A percentile compares a stretch with the other conserved stretches of the same genome.
phyloP scores from a whole-genome alignment of 1,284 basidiomycete genomes.

The Stereum hirsutum region DNA sequence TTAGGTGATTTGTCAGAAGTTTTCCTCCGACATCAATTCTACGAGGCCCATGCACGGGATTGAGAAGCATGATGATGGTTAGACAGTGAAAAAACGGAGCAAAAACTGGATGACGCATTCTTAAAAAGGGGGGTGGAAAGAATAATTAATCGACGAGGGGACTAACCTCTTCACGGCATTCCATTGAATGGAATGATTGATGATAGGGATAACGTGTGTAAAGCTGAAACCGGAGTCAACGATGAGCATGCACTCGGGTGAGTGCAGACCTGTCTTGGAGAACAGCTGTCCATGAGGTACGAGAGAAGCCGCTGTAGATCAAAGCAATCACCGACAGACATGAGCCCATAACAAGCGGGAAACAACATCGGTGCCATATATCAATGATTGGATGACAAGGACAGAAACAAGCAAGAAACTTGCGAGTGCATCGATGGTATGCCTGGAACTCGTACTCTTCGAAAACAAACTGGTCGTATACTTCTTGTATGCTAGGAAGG shows the following conservation, averaged over 20 bases:
- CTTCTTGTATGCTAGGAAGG: constrained; percentile 81
- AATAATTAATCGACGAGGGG: constrained; percentile 3
- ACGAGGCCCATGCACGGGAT: constrained; percentile 4
- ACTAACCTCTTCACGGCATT: constrained; percentile 71
- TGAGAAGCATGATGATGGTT: constrained; percentile 4
- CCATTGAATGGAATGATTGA: constrained; percentile 70
- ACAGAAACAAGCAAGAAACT: too few species aligned
- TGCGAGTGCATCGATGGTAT: constrained; percentile 76
- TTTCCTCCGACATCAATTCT: constrained; percentile 94
- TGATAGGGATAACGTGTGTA: constrained; percentile 85
- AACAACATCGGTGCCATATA: constrained; percentile 13
- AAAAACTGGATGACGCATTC: too few species aligned
- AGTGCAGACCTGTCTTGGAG: constrained; percentile 29
- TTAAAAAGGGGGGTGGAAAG: background rate
- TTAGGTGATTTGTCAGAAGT: constrained; percentile 89
- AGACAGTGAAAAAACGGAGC: background rate
- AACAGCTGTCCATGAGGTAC: constrained; percentile 67
- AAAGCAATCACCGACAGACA: constrained; percentile 9
- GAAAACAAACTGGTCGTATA: constrained; percentile 91
- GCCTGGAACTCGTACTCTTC: constrained; percentile 93
- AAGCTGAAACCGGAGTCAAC: constrained; percentile 91
- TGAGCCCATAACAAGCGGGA: constrained; percentile 4
- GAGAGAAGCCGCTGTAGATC: constrained; percentile 75
- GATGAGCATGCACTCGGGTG: constrained; percentile 75
- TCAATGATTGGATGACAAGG: too few species aligned